Evolutionary conservation across 176 grass and related monocot genomes (phyloP).

Genomic region (Aegilops speltoides): DNA sequence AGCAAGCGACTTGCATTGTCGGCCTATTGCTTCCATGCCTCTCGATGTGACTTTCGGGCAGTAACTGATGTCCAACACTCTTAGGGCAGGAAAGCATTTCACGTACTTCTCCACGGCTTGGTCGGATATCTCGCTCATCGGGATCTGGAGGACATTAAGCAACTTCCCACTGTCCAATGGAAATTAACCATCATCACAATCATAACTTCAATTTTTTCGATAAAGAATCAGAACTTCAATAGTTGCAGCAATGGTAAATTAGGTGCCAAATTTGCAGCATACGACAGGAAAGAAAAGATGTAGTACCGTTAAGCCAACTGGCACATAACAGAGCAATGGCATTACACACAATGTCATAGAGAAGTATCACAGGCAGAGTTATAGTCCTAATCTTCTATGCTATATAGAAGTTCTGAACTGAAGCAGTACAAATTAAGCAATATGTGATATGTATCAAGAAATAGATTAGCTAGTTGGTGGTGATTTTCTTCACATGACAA

Average conservation of each 20-base stretch:
- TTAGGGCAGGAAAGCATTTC: conserved; percentile 27
- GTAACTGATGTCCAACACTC: conserved; percentile 54
- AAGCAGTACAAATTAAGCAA: background rate
- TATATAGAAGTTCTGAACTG: background rate
- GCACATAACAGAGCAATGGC: background rate
- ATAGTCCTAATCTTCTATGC: background rate
- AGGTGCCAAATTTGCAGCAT: background rate
- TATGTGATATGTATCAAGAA: background rate
- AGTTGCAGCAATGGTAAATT: background rate
- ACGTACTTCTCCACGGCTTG: conserved; percentile 34
- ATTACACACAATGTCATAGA: background rate
- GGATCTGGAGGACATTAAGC: conserved; percentile 53
- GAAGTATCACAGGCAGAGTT: background rate
- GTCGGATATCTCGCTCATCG: conserved; percentile 58
- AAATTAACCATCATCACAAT: background rate
- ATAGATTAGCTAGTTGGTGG: background rate
- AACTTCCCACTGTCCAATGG: conserved; percentile 35
- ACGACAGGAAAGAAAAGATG: background rate
- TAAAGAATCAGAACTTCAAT: background rate
- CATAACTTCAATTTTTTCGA: background rate
- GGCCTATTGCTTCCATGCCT: conserved; percentile 50
- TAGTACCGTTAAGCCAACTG: background rate
- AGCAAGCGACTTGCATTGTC: conserved; percentile 44
- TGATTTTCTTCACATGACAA: background rate
- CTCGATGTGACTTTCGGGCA: conserved; percentile 45